Evolutionary conservation across 2,329 filamentous ascomycete genomes (phyloP).

Genomic region (Colletotrichum graminicola): DNA sequence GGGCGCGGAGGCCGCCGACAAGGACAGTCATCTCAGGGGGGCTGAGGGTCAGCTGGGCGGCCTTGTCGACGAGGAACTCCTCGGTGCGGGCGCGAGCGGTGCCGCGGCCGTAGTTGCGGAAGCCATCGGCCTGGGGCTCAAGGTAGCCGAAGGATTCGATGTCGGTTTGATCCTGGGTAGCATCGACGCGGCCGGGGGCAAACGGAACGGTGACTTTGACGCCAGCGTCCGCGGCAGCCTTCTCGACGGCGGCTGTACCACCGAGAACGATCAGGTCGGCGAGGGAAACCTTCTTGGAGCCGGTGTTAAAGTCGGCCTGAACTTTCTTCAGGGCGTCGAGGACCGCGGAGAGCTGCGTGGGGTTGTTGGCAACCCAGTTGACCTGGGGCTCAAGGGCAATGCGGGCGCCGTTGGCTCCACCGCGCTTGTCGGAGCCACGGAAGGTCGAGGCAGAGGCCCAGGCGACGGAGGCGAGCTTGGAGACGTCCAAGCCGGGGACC

Average conservation of each 20-base stretch:
- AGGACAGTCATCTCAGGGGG: slow-evolving; percentile 79
- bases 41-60: slow-evolving; percentile 77
- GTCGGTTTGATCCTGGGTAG: slow-evolving; percentile 79
- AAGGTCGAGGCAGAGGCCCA: slow-evolving; percentile 80
- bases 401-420: slow-evolving; percentile 83
- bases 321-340: slow-evolving; percentile 72
- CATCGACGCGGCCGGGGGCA: slow-evolving; percentile 78
- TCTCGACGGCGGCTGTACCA: slow-evolving; percentile 78
- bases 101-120: slow-evolving; percentile 81
- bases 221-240: slow-evolving; percentile 68
- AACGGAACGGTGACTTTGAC: slow-evolving; percentile 74
- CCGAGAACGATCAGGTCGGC: slow-evolving; percentile 83
- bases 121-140: slow-evolving; percentile 77
- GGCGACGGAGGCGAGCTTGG: slow-evolving; percentile 73
- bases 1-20: slow-evolving; percentile 77
- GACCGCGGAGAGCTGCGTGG: slow-evolving; percentile 72
- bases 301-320: slow-evolving; percentile 74
- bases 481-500: slow-evolving; percentile 68
- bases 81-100: slow-evolving; percentile 73
- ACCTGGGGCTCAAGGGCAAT: slow-evolving; percentile 80
- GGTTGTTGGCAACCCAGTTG: slow-evolving; percentile 82
- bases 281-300: slow-evolving; percentile 79
- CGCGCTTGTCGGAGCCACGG: slow-evolving; percentile 83
- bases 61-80: slow-evolving; percentile 78
- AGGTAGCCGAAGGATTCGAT: slow-evolving; percentile 72